These are phyloP conservation scores for Pestalotiopsis sp. DNA, from an alignment of 2,329 filamentous ascomycete genomes.

Conservation along the genomic window DNA sequence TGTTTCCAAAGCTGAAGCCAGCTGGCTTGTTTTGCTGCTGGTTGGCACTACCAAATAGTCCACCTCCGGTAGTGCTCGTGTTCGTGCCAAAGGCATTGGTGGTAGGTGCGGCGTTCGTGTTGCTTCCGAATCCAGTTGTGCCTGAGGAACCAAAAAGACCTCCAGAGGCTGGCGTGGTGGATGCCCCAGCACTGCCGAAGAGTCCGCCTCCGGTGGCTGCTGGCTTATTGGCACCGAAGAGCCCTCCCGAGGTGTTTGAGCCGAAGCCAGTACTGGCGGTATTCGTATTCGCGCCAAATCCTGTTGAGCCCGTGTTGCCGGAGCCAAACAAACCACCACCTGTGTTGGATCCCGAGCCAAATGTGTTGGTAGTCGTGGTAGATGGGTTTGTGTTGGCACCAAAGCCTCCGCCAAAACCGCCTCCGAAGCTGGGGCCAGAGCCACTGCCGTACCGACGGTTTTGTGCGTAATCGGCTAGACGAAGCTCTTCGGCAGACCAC, in stretches of 20 bases:
- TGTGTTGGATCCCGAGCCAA: constrained; percentile 27
- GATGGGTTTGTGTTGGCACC: constrained; percentile 17
- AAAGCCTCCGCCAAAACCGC: constrained; percentile 14
- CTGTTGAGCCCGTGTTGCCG: constrained; percentile 19
- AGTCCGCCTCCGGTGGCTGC: constrained; percentile 14
- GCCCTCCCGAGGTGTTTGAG: constrained; percentile 13
- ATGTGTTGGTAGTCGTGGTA: constrained; percentile 23
- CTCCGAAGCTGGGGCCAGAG: constrained; percentile 68
- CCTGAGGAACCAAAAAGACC: constrained; percentile 47
- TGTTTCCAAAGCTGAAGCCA: constrained; percentile 28
- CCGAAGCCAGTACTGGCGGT: constrained; percentile 27
- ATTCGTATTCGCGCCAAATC: constrained; percentile 30
- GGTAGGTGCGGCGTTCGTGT: neutral
- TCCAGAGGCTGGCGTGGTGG: constrained; percentile 23
- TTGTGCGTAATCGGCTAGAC: constrained; percentile 85
- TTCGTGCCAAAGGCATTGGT: constrained; percentile 19
- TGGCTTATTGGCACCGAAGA: constrained; percentile 45
- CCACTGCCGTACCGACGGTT: constrained; percentile 83
- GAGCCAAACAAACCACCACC: constrained; percentile 35
- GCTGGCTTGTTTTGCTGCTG: constrained; percentile 14
- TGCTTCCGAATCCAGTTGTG: neutral
- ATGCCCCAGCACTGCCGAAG: neutral
- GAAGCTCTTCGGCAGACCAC: constrained; percentile 85
- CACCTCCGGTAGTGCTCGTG: constrained; percentile 11
- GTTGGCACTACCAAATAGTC: constrained; percentile 9